Evolutionary conservation across 768 basidiomycete genomes (phyloP).

Genomic region (Pleurotus djamor): DNA sequence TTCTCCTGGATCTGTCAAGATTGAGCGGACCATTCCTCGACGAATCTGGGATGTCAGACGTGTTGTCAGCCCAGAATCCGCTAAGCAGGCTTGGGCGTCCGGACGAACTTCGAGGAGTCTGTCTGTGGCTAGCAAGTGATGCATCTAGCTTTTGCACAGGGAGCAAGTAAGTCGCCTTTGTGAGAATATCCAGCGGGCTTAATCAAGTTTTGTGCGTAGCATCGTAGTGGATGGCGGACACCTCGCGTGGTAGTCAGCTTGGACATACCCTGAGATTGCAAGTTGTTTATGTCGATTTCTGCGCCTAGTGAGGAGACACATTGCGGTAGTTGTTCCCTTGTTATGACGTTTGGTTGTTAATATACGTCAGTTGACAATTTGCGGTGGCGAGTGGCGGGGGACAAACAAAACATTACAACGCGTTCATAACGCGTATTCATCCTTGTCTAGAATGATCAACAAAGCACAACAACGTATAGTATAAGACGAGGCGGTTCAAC

Average conservation of each 20-base stretch:
- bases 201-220: not conserved
- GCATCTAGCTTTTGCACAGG: conserved; percentile 75
- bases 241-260: conserved; percentile 28
- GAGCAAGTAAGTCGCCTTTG: conserved; percentile 45
- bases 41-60: conserved; percentile 47
- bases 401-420: no score
- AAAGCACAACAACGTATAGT: no score
- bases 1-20: conserved; percentile 27
- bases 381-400: no score
- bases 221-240: conserved; percentile 41
- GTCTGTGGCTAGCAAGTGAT: conserved; percentile 64
- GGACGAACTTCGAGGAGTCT: conserved; percentile 68
- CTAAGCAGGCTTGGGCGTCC: conserved; percentile 63
- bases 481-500: no score
- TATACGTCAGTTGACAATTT: no score
- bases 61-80: conserved; percentile 64
- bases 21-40: conserved; percentile 58
- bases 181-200: not conserved
- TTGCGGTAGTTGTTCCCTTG: no score
- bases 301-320: no score
- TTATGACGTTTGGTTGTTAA: no score
- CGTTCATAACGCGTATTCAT: no score
- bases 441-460: no score
- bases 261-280: not conserved
- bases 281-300: no score